These are phyloP conservation scores for Beauveria australis DNA, from an alignment of 2,329 filamentous ascomycete species.

Conservation along the genomic window DNA sequence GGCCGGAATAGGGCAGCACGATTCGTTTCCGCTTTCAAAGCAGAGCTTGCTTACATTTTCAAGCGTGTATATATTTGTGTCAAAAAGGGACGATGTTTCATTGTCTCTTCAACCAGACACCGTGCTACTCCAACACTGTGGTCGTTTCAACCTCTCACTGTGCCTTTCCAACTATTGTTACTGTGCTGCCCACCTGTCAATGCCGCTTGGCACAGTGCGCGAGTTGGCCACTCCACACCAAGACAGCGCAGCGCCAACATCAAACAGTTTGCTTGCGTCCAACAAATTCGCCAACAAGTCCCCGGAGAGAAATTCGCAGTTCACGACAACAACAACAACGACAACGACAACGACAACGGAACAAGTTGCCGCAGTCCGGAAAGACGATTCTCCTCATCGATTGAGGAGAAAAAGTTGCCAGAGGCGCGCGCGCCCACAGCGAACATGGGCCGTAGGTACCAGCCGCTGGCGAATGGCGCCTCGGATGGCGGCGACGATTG, in stretches of 20 bases:
- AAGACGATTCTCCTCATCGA: background rate
- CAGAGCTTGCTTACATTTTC: no score
- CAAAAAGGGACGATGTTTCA: no score
- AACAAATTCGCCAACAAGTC: background rate
- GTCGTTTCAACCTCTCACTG: no score
- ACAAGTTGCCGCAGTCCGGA: background rate
- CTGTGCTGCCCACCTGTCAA: background rate
- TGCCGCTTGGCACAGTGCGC: background rate
- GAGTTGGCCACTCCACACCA: background rate
- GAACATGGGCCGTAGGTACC: background rate
- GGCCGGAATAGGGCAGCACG: no score
- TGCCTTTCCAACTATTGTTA: background rate
- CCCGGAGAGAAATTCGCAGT: background rate
- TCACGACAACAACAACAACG: background rate
- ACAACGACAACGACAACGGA: background rate
- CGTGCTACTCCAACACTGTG: no score
- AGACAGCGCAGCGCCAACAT: background rate
- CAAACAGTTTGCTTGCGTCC: background rate
- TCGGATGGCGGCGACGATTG: background rate
- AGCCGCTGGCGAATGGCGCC: background rate
- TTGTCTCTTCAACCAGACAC: no score
- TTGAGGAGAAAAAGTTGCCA: background rate
- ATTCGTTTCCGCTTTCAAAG: no score
- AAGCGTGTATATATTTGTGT: no score
- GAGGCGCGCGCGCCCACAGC: background rate